Evolutionary conservation across 1,284 basidiomycete genomes (phyloP).

Genomic region (Sporisorium graminicola): DNA sequence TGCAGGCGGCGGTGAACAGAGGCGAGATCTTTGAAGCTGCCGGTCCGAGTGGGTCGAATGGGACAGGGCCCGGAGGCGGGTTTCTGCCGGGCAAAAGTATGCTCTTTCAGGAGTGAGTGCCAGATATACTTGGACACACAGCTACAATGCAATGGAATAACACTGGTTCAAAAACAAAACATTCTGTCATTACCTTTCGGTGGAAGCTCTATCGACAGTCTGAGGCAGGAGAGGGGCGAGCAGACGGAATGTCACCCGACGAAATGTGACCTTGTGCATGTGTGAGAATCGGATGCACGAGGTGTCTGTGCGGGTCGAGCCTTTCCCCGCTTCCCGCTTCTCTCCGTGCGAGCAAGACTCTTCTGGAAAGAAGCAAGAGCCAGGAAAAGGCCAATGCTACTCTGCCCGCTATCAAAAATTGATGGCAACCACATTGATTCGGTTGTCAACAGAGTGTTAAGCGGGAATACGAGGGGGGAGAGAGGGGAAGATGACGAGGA

Average conservation of each 20-base stretch:
- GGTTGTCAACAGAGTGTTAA: constrained; percentile 60
- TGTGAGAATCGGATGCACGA: constrained; percentile 26
- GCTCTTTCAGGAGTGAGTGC: constrained; percentile 41
- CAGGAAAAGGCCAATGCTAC: constrained; percentile 11
- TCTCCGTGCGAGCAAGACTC: too few relatives aligned
- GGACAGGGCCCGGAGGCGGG: constrained; percentile 36
- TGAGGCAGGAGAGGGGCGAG: too few relatives aligned
- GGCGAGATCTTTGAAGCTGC: constrained; percentile 11
- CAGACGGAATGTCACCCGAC: constrained; percentile 51
- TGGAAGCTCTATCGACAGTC: neutral
- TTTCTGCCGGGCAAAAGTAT: constrained; percentile 47
- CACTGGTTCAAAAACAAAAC: neutral
- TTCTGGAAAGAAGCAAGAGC: neutral
- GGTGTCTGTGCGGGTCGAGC: constrained; percentile 50
- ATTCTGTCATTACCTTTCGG: neutral
- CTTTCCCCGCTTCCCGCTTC: neutral
- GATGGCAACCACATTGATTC: constrained; percentile 58
- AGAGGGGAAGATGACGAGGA: too few relatives aligned
- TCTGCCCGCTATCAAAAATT: constrained; percentile 59
- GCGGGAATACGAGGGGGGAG: too few relatives aligned
- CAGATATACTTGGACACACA: too few relatives aligned
- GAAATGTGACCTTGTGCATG: constrained; percentile 48
- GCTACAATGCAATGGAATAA: neutral
- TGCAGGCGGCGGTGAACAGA: constrained; percentile 27
- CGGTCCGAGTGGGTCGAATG: constrained; percentile 22